Evolutionary conservation across 2,329 filamentous ascomycete genomes (phyloP).

Genomic region (Nannizzia gypsea): DNA sequence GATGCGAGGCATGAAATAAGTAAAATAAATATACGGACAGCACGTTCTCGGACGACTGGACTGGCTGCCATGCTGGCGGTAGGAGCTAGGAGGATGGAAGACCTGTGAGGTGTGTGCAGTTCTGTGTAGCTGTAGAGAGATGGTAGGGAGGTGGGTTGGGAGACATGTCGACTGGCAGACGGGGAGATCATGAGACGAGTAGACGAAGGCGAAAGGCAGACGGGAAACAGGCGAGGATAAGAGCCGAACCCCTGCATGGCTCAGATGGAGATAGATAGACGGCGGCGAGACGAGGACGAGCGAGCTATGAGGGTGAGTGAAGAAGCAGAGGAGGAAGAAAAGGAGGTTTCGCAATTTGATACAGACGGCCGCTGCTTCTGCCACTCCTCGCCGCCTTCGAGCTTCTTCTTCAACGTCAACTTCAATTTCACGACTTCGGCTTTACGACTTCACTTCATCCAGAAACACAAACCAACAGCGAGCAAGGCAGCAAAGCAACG

Average conservation of each 20-base stretch:
- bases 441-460: too few relatives aligned
- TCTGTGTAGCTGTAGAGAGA: background rate
- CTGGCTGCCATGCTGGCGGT: background rate
- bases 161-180: background rate
- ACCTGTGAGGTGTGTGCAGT: background rate
- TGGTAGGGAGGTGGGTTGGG: background rate
- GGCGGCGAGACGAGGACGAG: background rate
- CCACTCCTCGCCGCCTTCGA: background rate
- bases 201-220: background rate
- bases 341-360: background rate
- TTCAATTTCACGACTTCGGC: background rate
- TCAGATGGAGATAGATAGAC: background rate
- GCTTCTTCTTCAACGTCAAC: background rate
- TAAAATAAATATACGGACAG: background rate
- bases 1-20: background rate
- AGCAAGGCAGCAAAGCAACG: too few relatives aligned
- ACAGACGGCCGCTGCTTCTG: background rate
- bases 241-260: background rate
- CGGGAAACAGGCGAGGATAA: background rate
- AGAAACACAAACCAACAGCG: background rate
- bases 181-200: background rate
- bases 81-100: background rate
- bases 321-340: background rate
- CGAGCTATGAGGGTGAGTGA: too few relatives aligned
- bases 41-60: constrained; percentile 1